A percentile compares a stretch with the other conserved stretches of the same genome.
These are phyloP conservation scores for Hyaloscypha variabilis DNA, from an alignment of 495 filamentous ascomycete genomes.

Conservation along the genomic window DNA sequence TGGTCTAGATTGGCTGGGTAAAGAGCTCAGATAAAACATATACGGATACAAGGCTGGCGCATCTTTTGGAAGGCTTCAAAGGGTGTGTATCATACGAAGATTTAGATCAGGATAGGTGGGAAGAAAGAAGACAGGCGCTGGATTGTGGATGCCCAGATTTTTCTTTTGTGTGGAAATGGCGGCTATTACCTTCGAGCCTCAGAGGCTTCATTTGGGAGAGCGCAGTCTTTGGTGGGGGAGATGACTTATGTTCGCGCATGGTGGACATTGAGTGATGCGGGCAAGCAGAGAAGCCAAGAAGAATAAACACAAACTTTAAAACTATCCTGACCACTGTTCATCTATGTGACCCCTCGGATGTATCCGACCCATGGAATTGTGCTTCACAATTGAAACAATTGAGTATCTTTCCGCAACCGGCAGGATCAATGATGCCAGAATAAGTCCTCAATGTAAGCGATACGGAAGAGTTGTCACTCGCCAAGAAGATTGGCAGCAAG, in stretches of 20 bases:
- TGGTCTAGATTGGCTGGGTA: slow-evolving; percentile 5
- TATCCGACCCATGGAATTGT: too few species aligned
- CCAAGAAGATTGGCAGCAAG: too few species aligned
- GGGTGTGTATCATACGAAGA: slow-evolving; percentile 13
- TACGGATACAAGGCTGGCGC: not conserved
- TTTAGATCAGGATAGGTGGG: slow-evolving; percentile 1
- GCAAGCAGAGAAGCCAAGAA: not conserved
- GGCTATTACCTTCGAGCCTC: slow-evolving; percentile 31
- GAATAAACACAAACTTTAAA: slow-evolving; percentile 2
- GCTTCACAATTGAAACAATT: too few species aligned
- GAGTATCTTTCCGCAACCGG: too few species aligned
- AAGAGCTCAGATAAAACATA: not conserved
- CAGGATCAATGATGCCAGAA: too few species aligned
- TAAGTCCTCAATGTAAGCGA: too few species aligned
- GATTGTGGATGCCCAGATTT: not conserved
- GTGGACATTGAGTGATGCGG: not conserved
- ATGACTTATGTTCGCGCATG: not conserved
- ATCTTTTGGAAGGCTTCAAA: slow-evolving; percentile 5
- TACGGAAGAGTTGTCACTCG: too few species aligned
- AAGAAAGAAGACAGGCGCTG: not conserved
- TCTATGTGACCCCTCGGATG: too few species aligned
- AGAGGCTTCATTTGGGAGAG: slow-evolving; percentile 28
- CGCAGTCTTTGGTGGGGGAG: slow-evolving; percentile 30
- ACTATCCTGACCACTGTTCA: not conserved
- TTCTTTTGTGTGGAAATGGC: slow-evolving; percentile 17